Percentiles rank a stretch among this genome's conserved stretches.
Conservation (phyloP, 768 basidiomycete genomes). For the Hortiboletus campestris region DNA sequence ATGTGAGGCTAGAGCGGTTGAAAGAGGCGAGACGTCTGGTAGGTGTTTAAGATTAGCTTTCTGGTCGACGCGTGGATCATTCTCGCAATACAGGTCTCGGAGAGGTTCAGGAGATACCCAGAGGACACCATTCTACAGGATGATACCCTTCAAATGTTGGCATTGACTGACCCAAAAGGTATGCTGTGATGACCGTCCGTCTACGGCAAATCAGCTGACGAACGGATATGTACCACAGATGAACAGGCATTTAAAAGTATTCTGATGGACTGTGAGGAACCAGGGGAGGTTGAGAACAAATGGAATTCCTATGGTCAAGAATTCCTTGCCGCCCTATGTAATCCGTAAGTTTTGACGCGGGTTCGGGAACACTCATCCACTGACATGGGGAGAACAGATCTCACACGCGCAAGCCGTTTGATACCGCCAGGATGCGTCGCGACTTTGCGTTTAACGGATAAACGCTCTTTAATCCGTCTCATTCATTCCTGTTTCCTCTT, state of each 20-base stretch:
- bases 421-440: constrained; percentile 27
- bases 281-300: constrained; percentile 12
- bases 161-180: constrained; percentile 22
- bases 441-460: constrained; percentile 34
- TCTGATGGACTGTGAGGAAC: constrained; percentile 20
- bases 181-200: not conserved
- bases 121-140: constrained; percentile 21
- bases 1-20: constrained; percentile 13
- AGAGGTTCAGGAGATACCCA: not conserved
- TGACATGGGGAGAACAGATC: constrained; percentile 1
- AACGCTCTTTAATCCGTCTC: not conserved
- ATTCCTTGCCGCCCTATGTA: constrained; percentile 19
- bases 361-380: not conserved
- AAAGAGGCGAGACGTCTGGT: constrained; percentile 22
- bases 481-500: not conserved
- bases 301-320: constrained; percentile 18
- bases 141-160: constrained; percentile 25
- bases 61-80: not conserved
- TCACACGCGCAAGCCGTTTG: constrained; percentile 13
- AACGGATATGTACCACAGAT: constrained; percentile 8
- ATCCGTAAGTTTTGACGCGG: constrained; percentile 12
- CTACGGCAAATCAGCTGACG: not conserved
- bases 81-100: constrained; percentile 17
- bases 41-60: not conserved
- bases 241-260: constrained; percentile 7